phyloP scores from a whole-genome alignment of 2,329 filamentous ascomycete species.

The Coniochaeta hoffmannii region DNA sequence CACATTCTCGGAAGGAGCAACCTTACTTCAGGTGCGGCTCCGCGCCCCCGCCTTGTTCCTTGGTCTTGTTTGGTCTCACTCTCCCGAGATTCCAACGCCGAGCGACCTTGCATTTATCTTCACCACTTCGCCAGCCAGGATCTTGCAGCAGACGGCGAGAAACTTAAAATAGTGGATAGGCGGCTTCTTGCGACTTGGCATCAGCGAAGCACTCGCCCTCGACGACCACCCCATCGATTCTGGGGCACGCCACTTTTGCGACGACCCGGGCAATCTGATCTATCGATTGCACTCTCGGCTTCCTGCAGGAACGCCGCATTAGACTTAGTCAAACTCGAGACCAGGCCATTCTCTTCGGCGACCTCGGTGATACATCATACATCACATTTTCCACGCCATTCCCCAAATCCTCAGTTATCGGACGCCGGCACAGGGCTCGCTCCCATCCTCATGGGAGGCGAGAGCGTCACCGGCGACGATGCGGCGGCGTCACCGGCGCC shows the following conservation, averaged over 20 bases:
- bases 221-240: background rate
- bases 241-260: background rate
- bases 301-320: background rate
- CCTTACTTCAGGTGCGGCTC: background rate
- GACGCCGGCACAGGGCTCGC: background rate
- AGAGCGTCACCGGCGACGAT: conserved; percentile 7
- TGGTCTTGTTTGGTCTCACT: too few species aligned
- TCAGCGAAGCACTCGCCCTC: background rate
- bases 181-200: background rate
- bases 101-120: too few species aligned
- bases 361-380: too few species aligned
- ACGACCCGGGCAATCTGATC: background rate
- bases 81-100: too few species aligned
- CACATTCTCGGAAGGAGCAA: background rate
- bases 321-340: background rate
- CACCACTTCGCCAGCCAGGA: background rate
- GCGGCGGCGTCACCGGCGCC: conserved; percentile 33
- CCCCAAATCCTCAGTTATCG: background rate
- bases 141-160: background rate
- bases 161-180: background rate
- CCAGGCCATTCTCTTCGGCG: background rate
- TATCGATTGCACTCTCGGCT: background rate
- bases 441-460: background rate
- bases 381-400: background rate
- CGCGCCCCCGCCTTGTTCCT: background rate